A percentile compares a stretch with the other conserved stretches of the same genome.
phyloP scores from a whole-genome alignment of 208 protist species.

The Trichomonas gallinae region DNA sequence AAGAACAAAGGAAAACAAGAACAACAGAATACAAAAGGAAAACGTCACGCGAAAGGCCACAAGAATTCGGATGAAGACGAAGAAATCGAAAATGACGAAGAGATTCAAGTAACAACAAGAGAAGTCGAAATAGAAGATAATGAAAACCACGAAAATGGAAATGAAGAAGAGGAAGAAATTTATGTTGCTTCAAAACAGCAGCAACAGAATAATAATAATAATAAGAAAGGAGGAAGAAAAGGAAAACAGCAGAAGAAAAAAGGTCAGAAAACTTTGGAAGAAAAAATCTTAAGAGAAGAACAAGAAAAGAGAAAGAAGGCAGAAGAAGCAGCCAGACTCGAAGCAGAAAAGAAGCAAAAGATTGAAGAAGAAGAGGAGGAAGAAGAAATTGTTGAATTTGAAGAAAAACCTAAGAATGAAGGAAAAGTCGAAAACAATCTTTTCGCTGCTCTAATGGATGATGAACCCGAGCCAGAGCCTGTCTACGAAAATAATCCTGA shows the following conservation, averaged over 20 bases:
- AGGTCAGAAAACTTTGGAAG: too few species aligned
- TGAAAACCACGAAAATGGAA: neutral
- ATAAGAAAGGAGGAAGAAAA: neutral
- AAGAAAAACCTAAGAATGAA: neutral
- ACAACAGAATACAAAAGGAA: neutral
- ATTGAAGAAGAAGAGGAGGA: neutral
- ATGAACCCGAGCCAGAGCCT: neutral
- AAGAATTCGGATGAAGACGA: neutral
- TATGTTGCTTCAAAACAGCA: too few species aligned
- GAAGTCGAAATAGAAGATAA: neutral
- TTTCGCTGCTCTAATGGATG: neutral
- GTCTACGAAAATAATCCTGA: neutral
- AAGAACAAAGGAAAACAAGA: neutral
- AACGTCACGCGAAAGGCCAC: neutral
- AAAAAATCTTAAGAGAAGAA: too few species aligned
- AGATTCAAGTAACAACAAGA: neutral
- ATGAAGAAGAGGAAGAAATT: neutral
- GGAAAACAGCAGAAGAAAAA: too few species aligned
- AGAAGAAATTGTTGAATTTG: neutral
- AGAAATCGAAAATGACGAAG: neutral
- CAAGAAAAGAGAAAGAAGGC: neutral
- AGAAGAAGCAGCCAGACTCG: too few species aligned
- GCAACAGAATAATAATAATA: neutral
- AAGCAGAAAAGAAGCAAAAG: neutral
- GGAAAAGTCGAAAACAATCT: neutral